phyloP scores from a whole-genome alignment of 2,329 filamentous ascomycete species.

The Calonectria hawksworthii region DNA sequence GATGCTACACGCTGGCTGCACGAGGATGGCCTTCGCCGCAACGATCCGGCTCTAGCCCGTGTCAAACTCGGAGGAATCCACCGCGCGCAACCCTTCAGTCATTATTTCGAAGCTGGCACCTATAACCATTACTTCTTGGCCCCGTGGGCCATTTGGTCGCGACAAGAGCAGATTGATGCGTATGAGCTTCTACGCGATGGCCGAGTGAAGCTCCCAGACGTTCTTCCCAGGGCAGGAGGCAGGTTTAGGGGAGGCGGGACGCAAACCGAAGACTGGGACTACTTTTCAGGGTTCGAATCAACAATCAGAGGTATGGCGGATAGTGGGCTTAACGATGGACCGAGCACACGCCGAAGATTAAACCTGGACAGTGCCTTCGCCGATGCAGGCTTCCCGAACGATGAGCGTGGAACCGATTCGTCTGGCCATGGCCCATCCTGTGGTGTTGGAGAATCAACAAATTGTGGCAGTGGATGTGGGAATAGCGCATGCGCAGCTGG shows the following conservation, averaged over 20 bases:
- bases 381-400: neutral
- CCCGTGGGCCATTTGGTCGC: neutral
- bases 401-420: neutral
- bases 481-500: neutral
- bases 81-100: neutral
- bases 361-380: neutral
- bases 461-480: neutral
- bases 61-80: neutral
- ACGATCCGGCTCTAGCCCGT: neutral
- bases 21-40: neutral
- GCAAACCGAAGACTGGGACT: neutral
- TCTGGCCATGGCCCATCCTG: neutral
- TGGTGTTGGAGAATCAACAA: neutral
- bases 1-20: neutral
- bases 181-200: neutral
- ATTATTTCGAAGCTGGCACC: neutral
- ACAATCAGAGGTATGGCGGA: neutral
- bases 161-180: neutral
- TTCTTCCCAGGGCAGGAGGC: neutral
- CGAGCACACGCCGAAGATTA: neutral
- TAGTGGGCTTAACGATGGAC: neutral
- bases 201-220: neutral
- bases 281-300: neutral
- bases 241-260: neutral
- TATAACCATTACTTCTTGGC: conserved; percentile 6